Evolutionary conservation across 371 early-diverging fungal genomes (phyloP), one percentile per base, ranked within the genome.

Genomic region (Encephalitozoon cuniculi): DNA sequence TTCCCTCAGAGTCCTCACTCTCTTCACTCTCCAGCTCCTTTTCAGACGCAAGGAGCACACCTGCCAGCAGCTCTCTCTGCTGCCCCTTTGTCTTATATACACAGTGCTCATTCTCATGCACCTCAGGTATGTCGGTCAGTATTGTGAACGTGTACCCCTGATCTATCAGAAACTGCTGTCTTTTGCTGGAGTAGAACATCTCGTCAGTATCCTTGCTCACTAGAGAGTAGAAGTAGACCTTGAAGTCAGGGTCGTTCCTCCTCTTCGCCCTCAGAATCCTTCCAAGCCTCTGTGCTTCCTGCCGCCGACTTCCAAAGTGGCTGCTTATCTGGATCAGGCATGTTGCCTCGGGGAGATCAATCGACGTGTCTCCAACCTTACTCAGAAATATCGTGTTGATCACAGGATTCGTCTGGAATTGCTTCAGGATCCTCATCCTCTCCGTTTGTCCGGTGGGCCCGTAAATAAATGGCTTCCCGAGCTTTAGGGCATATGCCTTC

Each of bases 131-230:
- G 23, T 89, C 87, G 11, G 87, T 86, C 64, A 94, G 90, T 26
- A 92, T 95, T 84, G 94, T 95, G 87, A 95, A 99, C 23, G 94
- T 90, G 84, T 99, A 99, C 0, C 99, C 99, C 85, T 99, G 99
- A 84, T 99, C 98, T 49, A 98, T 91, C 77, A 99, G 84, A 84
- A 97, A 99, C 84, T 95, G 95, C 83, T 95, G 94, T 46, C 98
- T 89, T 83, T 94, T 95, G 15, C 92, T 89, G n/a, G 94, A 92
- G 79, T 95, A 99, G 72, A 89, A 93, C 91, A 97, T 95, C 86
- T 99, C 99, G 81, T 96, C 93, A 0, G 99, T 99, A 85, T 99
- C 97, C 72, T 90, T 90, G 46, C 91, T 90, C 6, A 99, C 97
- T 26, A 97, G 86, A 3, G 95, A 92, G 81, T 97, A 99, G 80